Evolutionary conservation across 2,329 filamentous ascomycete genomes (phyloP), one percentile per base, ranked within the genome.

Genomic region (Alternaria sp.): DNA sequence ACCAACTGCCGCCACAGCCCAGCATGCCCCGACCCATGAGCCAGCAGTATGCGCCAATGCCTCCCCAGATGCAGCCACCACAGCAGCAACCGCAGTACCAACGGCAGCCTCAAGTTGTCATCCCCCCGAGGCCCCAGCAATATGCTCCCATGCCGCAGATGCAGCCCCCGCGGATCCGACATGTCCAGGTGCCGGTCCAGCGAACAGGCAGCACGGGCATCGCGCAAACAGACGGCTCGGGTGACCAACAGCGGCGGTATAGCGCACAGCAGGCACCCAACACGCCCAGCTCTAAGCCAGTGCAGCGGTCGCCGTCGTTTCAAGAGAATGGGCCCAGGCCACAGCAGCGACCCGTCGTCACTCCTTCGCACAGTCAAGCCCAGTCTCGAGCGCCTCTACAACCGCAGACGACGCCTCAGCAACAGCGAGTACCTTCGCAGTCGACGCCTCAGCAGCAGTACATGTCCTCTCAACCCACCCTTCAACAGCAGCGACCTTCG

Each of bases 271-370:
- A 70, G 25, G 47, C 54, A n/a, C 65, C 60, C 21, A 57, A 36
- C 15, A 66, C 76, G n/a, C 69, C 79, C 23, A 69, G 67, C 40
- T 75, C 77, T 49, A 83, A 81, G 47, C 77, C 81, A 17, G 70
- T 75, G 36, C 74, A 76, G 36, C 77, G 79, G 44, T 77, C 81
- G 51, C 74, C 79, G 25, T 79, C 79, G 57, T 68, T 80, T 44
- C 72, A 78, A 32, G 72, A 79, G 60, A 71, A 73, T 46, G 64
- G 63, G 12, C 73, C 67, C 11, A 71, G 68, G 28, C 66, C 71
- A 7, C 78, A 76, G 57, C 77, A 79, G 45, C 76, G 77, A 12
- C 71, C 72, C 57, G 43, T 68, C 9, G 73, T 68, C 66, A 61
- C 74, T 9, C 65, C 70, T 11, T 47, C 59, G 2, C 67, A 68